Percentiles rank a stretch among this genome's conserved stretches.
Conservation (phyloP, 768 basidiomycete genomes). For the Russula olivacea region DNA sequence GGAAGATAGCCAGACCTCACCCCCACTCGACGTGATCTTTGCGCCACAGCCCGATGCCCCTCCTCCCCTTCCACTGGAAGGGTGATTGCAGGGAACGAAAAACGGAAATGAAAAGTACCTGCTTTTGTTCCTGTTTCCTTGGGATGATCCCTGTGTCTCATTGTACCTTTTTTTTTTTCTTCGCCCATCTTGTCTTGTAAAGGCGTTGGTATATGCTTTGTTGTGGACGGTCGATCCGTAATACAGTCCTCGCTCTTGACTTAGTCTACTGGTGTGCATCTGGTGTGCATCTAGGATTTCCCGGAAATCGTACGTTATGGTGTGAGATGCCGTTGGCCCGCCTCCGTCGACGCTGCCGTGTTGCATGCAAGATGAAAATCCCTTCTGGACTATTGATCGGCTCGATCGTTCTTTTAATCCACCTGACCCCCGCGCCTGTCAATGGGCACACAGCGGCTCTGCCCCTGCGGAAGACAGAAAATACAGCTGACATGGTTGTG, state of each 20-base stretch:
- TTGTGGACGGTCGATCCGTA: neutral
- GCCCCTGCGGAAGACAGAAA: too few species aligned
- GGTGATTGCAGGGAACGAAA: neutral
- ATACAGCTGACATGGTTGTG: too few species aligned
- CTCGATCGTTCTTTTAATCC: too few species aligned
- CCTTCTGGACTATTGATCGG: too few species aligned
- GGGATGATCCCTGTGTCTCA: neutral
- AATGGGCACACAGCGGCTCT: too few species aligned
- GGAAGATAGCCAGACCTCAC: conserved; percentile 81
- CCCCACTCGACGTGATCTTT: conserved; percentile 76
- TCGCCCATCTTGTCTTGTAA: neutral
- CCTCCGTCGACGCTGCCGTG: too few species aligned
- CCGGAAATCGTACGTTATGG: neutral
- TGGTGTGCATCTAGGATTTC: neutral
- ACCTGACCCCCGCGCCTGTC: too few species aligned
- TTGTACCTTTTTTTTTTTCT: neutral
- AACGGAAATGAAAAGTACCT: neutral
- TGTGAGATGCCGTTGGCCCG: neutral
- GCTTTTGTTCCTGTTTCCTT: conserved; percentile 11
- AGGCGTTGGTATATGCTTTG: neutral
- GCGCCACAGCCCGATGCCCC: conserved; percentile 79
- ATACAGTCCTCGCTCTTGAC: neutral
- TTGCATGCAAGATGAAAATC: too few species aligned
- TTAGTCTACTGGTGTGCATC: neutral
- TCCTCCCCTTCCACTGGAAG: conserved; percentile 57